These are phyloP conservation scores for Alternaria viburni DNA, from an alignment of 2,329 filamentous ascomycete genomes.

Conservation along the genomic window DNA sequence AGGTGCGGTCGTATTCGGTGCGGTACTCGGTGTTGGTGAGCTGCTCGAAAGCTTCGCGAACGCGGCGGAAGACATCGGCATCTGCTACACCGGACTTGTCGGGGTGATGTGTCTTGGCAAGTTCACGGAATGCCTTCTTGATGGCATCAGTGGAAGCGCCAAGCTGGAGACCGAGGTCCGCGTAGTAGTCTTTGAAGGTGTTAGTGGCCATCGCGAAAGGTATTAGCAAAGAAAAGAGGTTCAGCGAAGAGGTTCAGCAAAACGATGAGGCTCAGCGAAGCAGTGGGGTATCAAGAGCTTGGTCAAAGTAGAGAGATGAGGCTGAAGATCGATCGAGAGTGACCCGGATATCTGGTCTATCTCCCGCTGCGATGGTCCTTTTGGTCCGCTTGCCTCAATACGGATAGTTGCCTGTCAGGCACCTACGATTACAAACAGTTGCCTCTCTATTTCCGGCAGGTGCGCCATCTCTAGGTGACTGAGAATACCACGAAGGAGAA, in stretches of 20 bases:
- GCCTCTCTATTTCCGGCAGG: neutral
- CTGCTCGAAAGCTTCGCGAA: constrained; percentile 21
- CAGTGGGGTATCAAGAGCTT: neutral
- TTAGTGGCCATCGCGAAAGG: constrained; percentile 11
- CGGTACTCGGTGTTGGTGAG: constrained; percentile 11
- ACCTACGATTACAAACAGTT: neutral
- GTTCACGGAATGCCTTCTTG: constrained; percentile 93
- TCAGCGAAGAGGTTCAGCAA: neutral
- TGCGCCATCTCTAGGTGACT: neutral
- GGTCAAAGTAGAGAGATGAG: neutral
- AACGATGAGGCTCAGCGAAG: neutral
- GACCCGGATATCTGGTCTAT: neutral
- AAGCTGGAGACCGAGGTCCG: constrained; percentile 78
- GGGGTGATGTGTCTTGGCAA: constrained; percentile 94
- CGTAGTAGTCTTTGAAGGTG: constrained; percentile 75
- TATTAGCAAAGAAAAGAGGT: neutral
- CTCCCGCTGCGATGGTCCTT: neutral
- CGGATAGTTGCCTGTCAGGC: neutral
- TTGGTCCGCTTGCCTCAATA: neutral
- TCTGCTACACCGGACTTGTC: constrained; percentile 78
- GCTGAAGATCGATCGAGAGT: neutral
- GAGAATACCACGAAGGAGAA: neutral
- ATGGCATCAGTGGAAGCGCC: constrained; percentile 80
- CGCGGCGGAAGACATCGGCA: constrained; percentile 12
- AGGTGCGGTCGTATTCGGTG: constrained; percentile 14